Evolutionary conservation across 306 rosid genomes (phyloP).

Genomic region (Inga laurina): DNA sequence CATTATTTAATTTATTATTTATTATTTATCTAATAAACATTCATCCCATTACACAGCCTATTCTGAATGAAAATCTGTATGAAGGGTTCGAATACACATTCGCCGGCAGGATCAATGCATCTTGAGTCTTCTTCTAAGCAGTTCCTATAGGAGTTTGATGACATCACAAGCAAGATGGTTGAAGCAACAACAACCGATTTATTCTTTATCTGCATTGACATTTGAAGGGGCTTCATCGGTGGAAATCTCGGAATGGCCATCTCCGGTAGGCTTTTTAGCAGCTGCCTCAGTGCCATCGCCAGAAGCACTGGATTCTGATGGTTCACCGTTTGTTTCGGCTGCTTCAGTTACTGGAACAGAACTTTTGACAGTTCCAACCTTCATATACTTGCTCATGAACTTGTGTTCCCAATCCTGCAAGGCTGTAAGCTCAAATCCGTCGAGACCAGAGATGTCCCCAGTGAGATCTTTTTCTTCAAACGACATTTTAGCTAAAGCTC

Average conservation of each 20-base stretch:
- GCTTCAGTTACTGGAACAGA: constrained; percentile 49
- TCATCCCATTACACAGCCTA: constrained; percentile 34
- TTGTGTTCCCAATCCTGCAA: constrained; percentile 97
- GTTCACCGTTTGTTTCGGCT: constrained; percentile 47
- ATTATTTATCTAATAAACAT: constrained; percentile 27
- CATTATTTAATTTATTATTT: constrained; percentile 27
- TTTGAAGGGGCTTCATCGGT: constrained; percentile 55
- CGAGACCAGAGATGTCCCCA: constrained; percentile 84
- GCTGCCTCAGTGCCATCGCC: constrained; percentile 41
- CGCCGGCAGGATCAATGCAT: neutral
- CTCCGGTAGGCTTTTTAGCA: constrained; percentile 49
- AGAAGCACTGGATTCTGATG: constrained; percentile 44
- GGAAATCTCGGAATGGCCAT: constrained; percentile 40
- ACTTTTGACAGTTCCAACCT: constrained; percentile 75
- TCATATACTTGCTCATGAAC: constrained; percentile 83
- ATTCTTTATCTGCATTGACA: constrained; percentile 48
- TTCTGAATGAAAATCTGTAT: constrained; percentile 20
- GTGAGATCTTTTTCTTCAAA: constrained; percentile 89
- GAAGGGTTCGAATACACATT: constrained; percentile 12
- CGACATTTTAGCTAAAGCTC: constrained; percentile 98
- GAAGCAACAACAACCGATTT: neutral
- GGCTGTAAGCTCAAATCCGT: constrained; percentile 74
- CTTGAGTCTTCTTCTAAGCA: constrained; percentile 17
- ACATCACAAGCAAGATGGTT: constrained; percentile 2
- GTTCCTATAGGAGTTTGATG: constrained; percentile 16